Evolutionary conservation across 805 yeast species (phyloP), one percentile per base, ranked within the genome.

Genomic region (Ogataea nakhonphanomensis): DNA sequence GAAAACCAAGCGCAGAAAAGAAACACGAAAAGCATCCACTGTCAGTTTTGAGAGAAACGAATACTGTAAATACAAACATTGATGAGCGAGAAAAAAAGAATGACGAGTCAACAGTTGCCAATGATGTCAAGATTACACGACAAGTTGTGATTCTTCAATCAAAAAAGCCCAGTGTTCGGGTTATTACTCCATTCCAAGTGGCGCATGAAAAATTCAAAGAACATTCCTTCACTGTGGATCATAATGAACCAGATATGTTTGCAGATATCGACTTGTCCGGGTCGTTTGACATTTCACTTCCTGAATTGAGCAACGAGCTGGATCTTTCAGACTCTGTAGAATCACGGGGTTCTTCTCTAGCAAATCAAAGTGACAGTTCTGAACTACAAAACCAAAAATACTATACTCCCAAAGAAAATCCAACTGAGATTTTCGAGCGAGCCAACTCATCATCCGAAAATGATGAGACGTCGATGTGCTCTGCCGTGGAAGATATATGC

Each of bases 401-500:
- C 14, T 53, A 21, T 32, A 51, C 57, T 4, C 55, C 57, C n/a
- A 39, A 20, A 25, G 53, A 51, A 25, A 29, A 30, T 11, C 42
- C 49, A 8, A 33, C 36, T 1, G 33, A 50, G 5, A 39, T 37
- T 0, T 51, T 51, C 20, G 33, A 46, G 13, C 29, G 33, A 14
- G 14, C 20, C 20, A 17, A 17, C 20, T 17, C 20, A 5, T 17
- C 20, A 17, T 17, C 31, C n/a, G 31, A 29, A 7, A 30, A 38
- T 21, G 50, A 50, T 20, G 40, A 43, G 10, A 54, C 56, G 3
- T 53, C 62, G 8, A 23, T 59, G 4, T 55, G 62, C 28, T 59
- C 62, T 4, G 62, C 61, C 2, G 31, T 57, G 7, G 40, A 49
- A 30, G 55, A 55, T 29, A 38, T 49, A 13, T 40, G 31, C 25